These are phyloP conservation scores for Purpureocillium takamizusanense DNA, from an alignment of 2,329 filamentous ascomycete species.

Conservation along the genomic window DNA sequence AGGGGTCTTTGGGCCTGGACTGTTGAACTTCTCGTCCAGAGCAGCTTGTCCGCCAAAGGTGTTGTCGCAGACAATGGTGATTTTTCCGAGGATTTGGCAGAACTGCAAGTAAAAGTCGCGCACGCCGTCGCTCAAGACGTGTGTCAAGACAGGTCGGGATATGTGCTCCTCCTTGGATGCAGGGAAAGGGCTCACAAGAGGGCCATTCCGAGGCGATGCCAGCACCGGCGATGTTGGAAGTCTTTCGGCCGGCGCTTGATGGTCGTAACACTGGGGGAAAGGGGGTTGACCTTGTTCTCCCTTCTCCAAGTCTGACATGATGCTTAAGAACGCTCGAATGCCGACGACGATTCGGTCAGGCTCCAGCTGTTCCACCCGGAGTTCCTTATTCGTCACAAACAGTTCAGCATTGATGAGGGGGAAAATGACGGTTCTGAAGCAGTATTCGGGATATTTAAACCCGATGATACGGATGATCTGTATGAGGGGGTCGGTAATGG, in stretches of 20 bases:
- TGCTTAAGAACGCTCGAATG: constrained; percentile 84
- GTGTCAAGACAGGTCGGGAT: constrained; percentile 54
- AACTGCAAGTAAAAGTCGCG: constrained; percentile 85
- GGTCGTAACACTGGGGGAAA: constrained; percentile 63
- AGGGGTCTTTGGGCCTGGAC: constrained; percentile 83
- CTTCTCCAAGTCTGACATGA: constrained; percentile 88
- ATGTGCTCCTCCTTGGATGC: constrained; percentile 50
- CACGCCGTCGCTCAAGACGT: constrained; percentile 62
- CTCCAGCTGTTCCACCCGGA: constrained; percentile 86
- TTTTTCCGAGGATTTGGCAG: constrained; percentile 90
- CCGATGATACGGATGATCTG: constrained; percentile 93
- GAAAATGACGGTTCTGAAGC: constrained; percentile 88
- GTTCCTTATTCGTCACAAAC: constrained; percentile 66
- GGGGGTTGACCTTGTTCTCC: constrained; percentile 69
- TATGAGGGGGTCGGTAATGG: constrained; percentile 82
- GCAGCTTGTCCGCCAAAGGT: constrained; percentile 94
- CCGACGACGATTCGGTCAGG: constrained; percentile 97
- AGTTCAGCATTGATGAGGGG: constrained; percentile 87
- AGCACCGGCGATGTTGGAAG: constrained; percentile 41
- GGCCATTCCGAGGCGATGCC: constrained; percentile 22
- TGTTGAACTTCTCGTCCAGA: constrained; percentile 87
- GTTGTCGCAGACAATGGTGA: constrained; percentile 93
- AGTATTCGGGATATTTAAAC: constrained; percentile 87
- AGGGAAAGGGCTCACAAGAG: constrained; percentile 14
- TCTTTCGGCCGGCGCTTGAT: constrained; percentile 30